These are phyloP conservation scores for Gynostemma pentaphyllum DNA, from an alignment of 306 rosid species.

Conservation along the genomic window DNA sequence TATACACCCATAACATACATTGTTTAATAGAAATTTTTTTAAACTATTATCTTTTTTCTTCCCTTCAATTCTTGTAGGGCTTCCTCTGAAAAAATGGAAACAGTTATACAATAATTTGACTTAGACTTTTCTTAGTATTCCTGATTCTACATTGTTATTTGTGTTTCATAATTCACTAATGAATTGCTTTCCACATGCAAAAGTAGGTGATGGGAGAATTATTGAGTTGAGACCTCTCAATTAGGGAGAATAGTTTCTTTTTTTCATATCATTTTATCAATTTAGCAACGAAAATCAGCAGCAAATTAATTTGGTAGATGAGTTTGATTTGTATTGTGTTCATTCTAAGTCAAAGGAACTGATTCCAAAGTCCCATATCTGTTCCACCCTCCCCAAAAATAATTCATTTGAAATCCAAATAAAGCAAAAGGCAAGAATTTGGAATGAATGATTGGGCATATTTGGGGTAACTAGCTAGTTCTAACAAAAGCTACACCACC, in stretches of 20 bases:
- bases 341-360: slow-evolving; percentile 1
- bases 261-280: neutral
- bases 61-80: too few relatives aligned
- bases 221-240: neutral
- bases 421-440: neutral
- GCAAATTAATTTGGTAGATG: neutral
- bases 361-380: slow-evolving; percentile 7
- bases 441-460: slow-evolving; percentile 2
- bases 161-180: neutral
- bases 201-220: neutral
- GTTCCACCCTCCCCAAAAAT: neutral
- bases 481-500: neutral
- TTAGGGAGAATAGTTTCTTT: neutral
- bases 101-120: neutral
- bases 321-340: neutral
- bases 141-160: neutral
- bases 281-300: neutral
- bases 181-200: neutral
- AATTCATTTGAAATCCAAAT: neutral
- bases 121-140: neutral
- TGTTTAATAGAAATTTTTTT: too few relatives aligned
- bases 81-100: too few relatives aligned
- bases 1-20: too few relatives aligned
- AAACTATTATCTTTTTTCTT: too few relatives aligned
- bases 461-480: neutral